Base-by-base conservation (phyloP, 345 rosid genomes). In the Stellera chamaejasme region DNA sequence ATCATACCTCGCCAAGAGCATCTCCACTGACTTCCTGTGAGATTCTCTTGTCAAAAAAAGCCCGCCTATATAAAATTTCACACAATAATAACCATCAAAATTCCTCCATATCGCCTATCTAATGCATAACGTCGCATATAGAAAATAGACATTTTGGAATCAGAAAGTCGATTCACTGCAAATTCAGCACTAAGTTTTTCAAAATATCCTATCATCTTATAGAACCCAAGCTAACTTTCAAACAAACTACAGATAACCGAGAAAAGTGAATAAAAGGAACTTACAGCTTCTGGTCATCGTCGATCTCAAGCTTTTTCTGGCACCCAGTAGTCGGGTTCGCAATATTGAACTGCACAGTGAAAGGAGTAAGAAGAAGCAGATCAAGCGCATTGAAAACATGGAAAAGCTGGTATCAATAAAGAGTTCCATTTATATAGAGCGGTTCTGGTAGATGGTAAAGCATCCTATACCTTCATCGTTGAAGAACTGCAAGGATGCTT, bases 221-320 rank as follows among this genome's bases (percentile, higher is more conserved):
- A 0, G 23, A 19, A 19, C 23, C 23, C 23, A 19, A 19, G 23
- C 23, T 19, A 47, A 14, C 6, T 16, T 14, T 47, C 50, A 47
- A 47, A 4, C 28, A 51, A 51, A 10, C 39, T 10, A 51, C 39
- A 28, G 12, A 23, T 14, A 12, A n/a, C 36, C 54, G 10, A 52
- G 6, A 11, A 3, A 4, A 3, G 4, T 12, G 26, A 28, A 4
- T 8, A 14, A 54, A 56, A 11, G 19, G 16, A 66, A 23, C 77
- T 58, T 61, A 72, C 82, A 78, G 79, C 61, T 78, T 78, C 54
- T 69, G 79, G 44, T 78, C 82, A 64, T 78, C 77, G 53, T 75
- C 82, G 53, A 78, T 72, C 66, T 78, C 83, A 15, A 78, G 75
- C 73, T 78, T 78, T 67, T 78, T 78, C 63, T 78, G 83, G 67